Evolutionary conservation across 2,329 filamentous ascomycete genomes (phyloP), one percentile per base, ranked within the genome.

Genomic region (Hirsutella thompsonii): DNA sequence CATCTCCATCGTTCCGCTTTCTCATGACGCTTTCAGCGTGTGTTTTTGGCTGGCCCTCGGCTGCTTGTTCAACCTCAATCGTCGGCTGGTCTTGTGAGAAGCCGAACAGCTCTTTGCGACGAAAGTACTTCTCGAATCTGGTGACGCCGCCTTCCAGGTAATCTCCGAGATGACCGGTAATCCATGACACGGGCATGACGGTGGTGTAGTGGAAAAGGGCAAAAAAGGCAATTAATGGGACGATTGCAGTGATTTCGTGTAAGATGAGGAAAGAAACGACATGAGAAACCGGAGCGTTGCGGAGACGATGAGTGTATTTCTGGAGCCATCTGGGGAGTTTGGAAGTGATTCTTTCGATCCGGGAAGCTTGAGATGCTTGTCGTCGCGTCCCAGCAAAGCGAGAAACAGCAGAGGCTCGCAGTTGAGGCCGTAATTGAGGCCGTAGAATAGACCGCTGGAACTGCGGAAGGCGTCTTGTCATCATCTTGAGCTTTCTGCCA

Each of bases 161-260:
- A 5, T 51, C 55, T 20, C 69, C 70, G 55, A 70, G 72, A 43
- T 70, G 64, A 18, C 62, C 59, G 36, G 65, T 60, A 50, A 74
- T 61, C 55, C 70, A 72, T 36, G 57, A 54, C 14, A 74, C 53
- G 0, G 90, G 88, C 21, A 87, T 69, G 70, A 82, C 83, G 46
- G 79, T 69, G 2, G 77, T 78, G 56, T 86, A 88, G 63, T 96
- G 85, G 60, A 98, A 94, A 2, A 77, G 57, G 1, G 72, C 79
- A 19, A 84, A 79, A 1, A 96, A 71, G 0, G 75, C 81, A 32
- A 93, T 58, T 0, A 96, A 63, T 0, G 90, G 90, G 1, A 90
- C 60, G 10, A 95, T 65, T 9, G 92, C 90, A 1, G 92, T 96
- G 36, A 95, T 58, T 61, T 98, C 92, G 66, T 98, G 92, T 0